Evolutionary conservation across 1,139 yeast genomes (phyloP).

Genomic region (Yarrowia galli): DNA sequence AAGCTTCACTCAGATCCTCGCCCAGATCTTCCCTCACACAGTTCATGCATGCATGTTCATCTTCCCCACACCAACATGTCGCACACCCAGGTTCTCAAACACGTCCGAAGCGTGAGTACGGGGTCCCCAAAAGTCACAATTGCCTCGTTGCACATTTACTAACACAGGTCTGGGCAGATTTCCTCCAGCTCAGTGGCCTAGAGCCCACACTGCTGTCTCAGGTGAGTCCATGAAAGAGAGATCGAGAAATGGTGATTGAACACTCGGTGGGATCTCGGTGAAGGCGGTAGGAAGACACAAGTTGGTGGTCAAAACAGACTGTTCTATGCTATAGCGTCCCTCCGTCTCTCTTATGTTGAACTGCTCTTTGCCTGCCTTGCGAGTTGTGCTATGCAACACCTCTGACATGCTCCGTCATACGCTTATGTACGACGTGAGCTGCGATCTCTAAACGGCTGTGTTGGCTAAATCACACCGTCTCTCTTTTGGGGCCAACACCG

Average conservation of each 20-base stretch:
- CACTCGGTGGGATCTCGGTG: background rate
- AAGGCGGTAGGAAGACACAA: background rate
- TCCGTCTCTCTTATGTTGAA: no score
- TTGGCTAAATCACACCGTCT: no score
- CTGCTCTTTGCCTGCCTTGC: no score
- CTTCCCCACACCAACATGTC: slow-evolving; percentile 35
- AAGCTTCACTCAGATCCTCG: background rate
- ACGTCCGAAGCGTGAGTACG: slow-evolving; percentile 34
- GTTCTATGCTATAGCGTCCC: no score
- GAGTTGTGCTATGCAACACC: no score
- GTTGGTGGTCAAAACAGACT: no score
- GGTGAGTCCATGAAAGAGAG: slow-evolving; percentile 43
- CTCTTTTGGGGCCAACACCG: no score
- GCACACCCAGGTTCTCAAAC: slow-evolving; percentile 31
- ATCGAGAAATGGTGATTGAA: background rate
- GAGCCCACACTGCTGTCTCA: slow-evolving; percentile 50
- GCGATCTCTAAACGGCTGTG: no score
- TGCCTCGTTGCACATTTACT: slow-evolving; percentile 10
- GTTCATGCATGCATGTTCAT: background rate
- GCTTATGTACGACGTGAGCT: no score
- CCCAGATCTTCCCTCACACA: background rate
- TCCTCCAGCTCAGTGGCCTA: slow-evolving; percentile 51
- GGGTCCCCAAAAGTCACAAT: background rate
- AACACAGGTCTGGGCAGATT: slow-evolving; percentile 51
- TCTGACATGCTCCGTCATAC: no score